phyloP scores from a whole-genome alignment of 345 rosid species.

The Draba incana region DNA sequence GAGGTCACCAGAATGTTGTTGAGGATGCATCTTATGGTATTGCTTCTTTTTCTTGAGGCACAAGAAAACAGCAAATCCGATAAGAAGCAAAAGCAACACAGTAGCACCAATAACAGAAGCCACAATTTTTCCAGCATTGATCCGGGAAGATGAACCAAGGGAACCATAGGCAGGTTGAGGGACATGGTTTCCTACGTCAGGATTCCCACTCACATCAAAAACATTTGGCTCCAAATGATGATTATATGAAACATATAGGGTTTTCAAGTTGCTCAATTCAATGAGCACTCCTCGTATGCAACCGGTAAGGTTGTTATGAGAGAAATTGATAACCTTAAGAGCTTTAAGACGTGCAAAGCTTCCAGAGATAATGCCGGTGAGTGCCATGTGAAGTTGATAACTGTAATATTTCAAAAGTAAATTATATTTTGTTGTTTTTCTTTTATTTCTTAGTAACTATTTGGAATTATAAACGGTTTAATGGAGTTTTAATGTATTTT shows the following conservation, averaged over 20 bases:
- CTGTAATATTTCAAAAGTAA: too few species aligned
- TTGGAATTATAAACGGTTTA: too few species aligned
- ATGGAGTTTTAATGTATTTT: too few species aligned
- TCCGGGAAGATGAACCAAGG: constrained; percentile 7
- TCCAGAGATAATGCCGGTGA: too few species aligned
- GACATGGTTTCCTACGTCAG: constrained; percentile 49
- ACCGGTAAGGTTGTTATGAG: constrained; percentile 53
- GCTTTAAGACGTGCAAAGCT: too few species aligned
- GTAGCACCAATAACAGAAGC: constrained; percentile 46
- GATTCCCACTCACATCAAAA: constrained; percentile 50
- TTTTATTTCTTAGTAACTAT: too few species aligned
- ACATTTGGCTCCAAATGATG: constrained; percentile 38
- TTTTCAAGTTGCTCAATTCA: constrained; percentile 43
- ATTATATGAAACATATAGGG: constrained; percentile 60
- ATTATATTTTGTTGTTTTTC: too few species aligned
- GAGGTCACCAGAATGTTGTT: neutral
- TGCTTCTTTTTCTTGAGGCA: constrained; percentile 46
- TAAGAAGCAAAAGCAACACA: constrained; percentile 29
- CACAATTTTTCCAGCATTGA: constrained; percentile 42
- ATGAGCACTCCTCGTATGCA: constrained; percentile 57
- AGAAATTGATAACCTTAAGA: constrained; percentile 40
- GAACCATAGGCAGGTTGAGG: neutral
- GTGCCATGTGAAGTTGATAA: too few species aligned
- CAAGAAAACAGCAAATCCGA: constrained; percentile 43
- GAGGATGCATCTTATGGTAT: constrained; percentile 55